Base-by-base conservation (phyloP, 306 rosid species). In the Prunus dulcis region DNA sequence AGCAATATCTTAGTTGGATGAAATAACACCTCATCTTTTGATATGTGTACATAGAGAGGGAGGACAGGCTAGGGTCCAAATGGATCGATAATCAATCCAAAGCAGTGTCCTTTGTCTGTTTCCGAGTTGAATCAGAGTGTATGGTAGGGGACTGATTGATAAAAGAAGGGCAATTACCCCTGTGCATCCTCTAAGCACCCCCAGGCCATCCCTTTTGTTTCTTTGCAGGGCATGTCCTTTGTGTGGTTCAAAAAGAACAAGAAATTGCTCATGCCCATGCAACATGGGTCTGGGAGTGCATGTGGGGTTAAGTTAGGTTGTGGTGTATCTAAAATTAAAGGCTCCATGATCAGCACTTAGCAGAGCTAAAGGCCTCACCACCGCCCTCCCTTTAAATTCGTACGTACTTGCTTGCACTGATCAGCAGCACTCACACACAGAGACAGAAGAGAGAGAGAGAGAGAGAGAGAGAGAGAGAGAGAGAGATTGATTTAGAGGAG, bases 201-300 rank as follows among this genome's bases (percentile, higher is more conserved):
- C 62, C 74, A 57, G 43, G 43, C 43, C 43, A 38, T 51, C 69
- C 69, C 47, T 60, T 56, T 22, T 55, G 30, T 20, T 30, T 38
- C 19, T 18, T 52, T 4, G 81, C 71, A 76, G 80, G 77, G 43
- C 80, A 78, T 61, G 58, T 70, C 47, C 49, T 53, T 76, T 53
- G 73, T 20, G 69, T 53, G 62, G 75, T 67, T 74, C 64, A 74
- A 19, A 80, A 49, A 52, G 22, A 75, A 27, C 73, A 81, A 64
- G 65, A 52, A 76, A 52, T 67, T 45, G 75, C 61, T 67, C 57
- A 22, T 80, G 71, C 69, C 79, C 79, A 67, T 80, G 79, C 64
- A 80, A 74, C 76, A 73, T 55, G 67, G 62, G 47, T 70, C 14
- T 27, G 18, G 47, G 7, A 51, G 60, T 66, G 56, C 45, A 67